Evolutionary conservation across 495 filamentous ascomycete species (phyloP), one percentile per base, ranked within the genome.

Genomic region (Emericellopsis terricola): DNA sequence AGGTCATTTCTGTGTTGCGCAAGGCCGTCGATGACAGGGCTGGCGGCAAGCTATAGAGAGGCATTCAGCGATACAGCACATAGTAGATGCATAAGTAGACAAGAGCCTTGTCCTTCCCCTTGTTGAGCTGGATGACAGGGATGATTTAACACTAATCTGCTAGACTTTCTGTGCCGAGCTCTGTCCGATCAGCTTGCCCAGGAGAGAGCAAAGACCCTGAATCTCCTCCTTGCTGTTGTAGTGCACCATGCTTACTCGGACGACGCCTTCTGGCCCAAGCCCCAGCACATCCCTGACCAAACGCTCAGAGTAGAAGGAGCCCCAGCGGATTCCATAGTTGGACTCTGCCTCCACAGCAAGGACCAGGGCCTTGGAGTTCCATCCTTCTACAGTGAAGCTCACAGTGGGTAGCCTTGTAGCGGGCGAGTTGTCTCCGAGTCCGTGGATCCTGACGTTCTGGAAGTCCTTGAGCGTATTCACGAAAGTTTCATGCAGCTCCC

Each of bases 1-100:
- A 83, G 37, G 85, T 96, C 11, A 93, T 97, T 50, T 53, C 56
- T 13, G 64, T 77, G 51, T 56, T 97, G 49, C 69, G 84, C 44
- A 71, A 80, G 18, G 67, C 82, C 0, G 85, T 97, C 0, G 71
- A 94, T 32, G 68, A 60, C 46, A 60, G 67, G 44, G n/a, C n/a
- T n/a, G 51, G 43, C 13, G 52, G 41, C 13, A 52, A 47, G 46
- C 38, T 53, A 17, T 49, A 33, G 17, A 13, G 28, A 3, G 28
- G 28, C n/a, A n/a, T n/a, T n/a, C n/a, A n/a, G n/a, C n/a, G n/a
- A n/a, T n/a, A n/a, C n/a, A n/a, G n/a, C n/a, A n/a, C n/a, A n/a
- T n/a, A n/a, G n/a, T n/a, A n/a, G n/a, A n/a, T n/a, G n/a, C n/a
- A n/a, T n/a, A n/a, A n/a, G n/a, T n/a, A n/a, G n/a, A n/a, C n/a